Percentiles rank a stretch among this genome's conserved stretches.
These are phyloP conservation scores for Diaporthe amygdali DNA, from an alignment of 2,329 filamentous ascomycete genomes.

Conservation along the genomic window DNA sequence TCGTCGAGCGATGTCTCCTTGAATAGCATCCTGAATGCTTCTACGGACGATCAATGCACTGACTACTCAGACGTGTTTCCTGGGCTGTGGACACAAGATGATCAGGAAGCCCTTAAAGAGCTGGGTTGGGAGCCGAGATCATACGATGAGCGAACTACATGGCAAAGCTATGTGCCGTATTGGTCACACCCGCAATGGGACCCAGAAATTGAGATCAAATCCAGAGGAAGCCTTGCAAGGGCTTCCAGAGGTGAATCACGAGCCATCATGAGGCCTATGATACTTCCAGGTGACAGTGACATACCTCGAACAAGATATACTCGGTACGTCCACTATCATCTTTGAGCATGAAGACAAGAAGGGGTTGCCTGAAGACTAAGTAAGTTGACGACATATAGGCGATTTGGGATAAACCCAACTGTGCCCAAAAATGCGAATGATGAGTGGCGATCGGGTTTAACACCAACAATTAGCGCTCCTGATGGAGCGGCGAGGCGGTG, in stretches of 20 bases:
- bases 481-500: background rate
- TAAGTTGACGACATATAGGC: background rate
- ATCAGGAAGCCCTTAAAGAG: background rate
- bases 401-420: background rate
- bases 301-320: background rate
- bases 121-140: background rate
- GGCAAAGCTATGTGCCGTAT: background rate
- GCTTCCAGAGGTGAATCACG: background rate
- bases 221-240: no score
- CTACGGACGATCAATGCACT: background rate
- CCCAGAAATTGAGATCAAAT: background rate
- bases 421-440: background rate
- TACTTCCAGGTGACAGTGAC: background rate
- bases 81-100: background rate
- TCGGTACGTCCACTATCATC: background rate
- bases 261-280: background rate
- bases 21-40: no score
- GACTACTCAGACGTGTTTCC: background rate
- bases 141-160: background rate
- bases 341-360: accelerated
- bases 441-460: background rate
- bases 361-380: background rate
- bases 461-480: background rate
- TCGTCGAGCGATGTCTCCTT: background rate
- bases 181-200: background rate